A percentile compares a stretch with the other conserved stretches of the same genome.
Conservation (phyloP, 148 eudicot species). For the Spergularia bocconei region DNA sequence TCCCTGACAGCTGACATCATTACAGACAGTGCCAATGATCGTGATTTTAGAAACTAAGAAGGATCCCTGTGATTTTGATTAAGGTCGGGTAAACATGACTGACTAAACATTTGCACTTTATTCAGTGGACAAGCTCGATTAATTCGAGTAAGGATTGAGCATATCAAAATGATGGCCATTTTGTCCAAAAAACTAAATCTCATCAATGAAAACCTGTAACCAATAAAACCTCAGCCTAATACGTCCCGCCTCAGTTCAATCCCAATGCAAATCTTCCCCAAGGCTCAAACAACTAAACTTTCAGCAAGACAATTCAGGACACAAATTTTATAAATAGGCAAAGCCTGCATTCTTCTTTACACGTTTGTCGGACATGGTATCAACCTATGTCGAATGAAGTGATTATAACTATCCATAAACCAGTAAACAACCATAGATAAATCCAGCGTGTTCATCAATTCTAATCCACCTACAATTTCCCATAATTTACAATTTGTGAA, state of each 20-base stretch:
- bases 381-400: neutral
- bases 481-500: neutral
- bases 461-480: neutral
- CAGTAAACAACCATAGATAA: neutral
- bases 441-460: neutral
- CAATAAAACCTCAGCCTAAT: neutral
- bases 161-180: no score
- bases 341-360: neutral
- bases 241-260: neutral
- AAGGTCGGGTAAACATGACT: neutral
- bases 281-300: neutral
- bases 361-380: neutral
- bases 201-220: neutral
- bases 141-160: no score
- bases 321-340: no score
- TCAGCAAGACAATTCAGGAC: neutral
- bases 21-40: neutral
- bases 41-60: neutral
- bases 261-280: neutral
- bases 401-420: neutral
- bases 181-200: neutral
- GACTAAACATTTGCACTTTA: no score
- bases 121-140: no score
- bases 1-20: neutral
- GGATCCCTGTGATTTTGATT: neutral